Evolutionary conservation across 192 early-diverging fungal species (phyloP), one percentile per base, ranked within the genome.

Genomic region (Borealophlyctis nickersoniae): DNA sequence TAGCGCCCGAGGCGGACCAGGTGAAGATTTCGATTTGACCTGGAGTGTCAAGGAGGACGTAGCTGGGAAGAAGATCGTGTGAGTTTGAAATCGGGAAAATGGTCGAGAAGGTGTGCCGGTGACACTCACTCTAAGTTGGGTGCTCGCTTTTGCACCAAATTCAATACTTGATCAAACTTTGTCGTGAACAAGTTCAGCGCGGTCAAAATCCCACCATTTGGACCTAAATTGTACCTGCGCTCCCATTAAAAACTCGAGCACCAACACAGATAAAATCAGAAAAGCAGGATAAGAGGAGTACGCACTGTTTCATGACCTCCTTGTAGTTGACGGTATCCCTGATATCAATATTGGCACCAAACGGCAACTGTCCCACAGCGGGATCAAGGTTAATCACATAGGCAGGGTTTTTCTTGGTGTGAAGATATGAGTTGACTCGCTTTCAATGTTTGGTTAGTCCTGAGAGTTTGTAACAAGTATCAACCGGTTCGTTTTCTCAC

Each of bases 21-120:
- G 96, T 98, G 71, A 98, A 98, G 60, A 96, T 95, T 77, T 98
- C 96, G 67, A 98, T 98, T 73, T 98, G 96, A 14, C 96, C 96
- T 35, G 96, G 96, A 14, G 96, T 98, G 72, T 98, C 96, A 45
- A 92, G 79, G 26, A 93, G 71, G 48, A 93, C 83, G 68, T 92
- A 86, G 58, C 89, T 91, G 73, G 11, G 39, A 16, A 56, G 13
- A 62, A 33, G 31, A 30, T 24, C 31, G 30, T 11, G 19, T 65
- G 14, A 65, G 24, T 48, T 73, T n/a, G 39, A 19, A 32, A n/a
- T n/a, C 27, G 34, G 63, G 53, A 2, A 58, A 62, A 72, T 32
- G 9, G 23, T 36, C 28, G 19, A 59, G 32, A 59, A n/a, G n/a
- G n/a, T n/a, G n/a, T n/a, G n/a, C n/a, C n/a, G n/a, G 26, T 23